Evolutionary conservation across 208 protist species (phyloP), one percentile per base, ranked within the genome.

Genomic region (Crithidia acanthocephali): DNA sequence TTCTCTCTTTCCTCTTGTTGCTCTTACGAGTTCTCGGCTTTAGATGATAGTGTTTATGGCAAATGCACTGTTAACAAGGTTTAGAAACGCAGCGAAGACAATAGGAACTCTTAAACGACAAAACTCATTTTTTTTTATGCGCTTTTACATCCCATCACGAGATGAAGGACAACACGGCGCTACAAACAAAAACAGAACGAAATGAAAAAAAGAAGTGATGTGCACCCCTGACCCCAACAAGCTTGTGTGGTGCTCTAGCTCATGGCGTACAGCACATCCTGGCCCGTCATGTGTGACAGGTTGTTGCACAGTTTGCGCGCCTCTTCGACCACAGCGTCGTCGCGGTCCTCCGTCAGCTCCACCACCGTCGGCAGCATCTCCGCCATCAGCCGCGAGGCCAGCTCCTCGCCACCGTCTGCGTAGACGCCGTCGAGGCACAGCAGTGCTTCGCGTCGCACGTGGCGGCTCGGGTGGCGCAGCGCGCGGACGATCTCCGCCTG

Each of bases 251-350:
- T 45, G 3, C 3, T n/a, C 66, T 68, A 84, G 64, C 79, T 87
- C 89, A 96, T 94, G 20, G 92, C 92, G 64, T 96, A 86, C 20
- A 96, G 86, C 58, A 96, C 92, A 74, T 96, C 92, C 72, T 93
- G 89, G 30, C 92, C 92, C 1, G 89, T 95, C 72, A 96, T 95
- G 72, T 87, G 68, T 51, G 92, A 96, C 27, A 96, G 74, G 65
- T 94, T 88, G 44, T 79, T 86, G 84, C 92, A 95, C 48, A 96
- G 71, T 70, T 81, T 80, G 47, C 87, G 83, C 20, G 88, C 88
- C 69, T 88, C 83, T 76, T 96, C 89, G 45, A 96, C 90, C 33
- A 96, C 90, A 15, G 60, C 80, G 51, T 86, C 86, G 61, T 95
- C 83, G 50, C 80, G 70, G 76, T 96, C 92, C 77, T 96, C 92